A percentile compares a stretch with the other conserved stretches of the same genome.
Evolutionary conservation across 1,284 basidiomycete genomes (phyloP).

Genomic region (Rhodotorula sp.): DNA sequence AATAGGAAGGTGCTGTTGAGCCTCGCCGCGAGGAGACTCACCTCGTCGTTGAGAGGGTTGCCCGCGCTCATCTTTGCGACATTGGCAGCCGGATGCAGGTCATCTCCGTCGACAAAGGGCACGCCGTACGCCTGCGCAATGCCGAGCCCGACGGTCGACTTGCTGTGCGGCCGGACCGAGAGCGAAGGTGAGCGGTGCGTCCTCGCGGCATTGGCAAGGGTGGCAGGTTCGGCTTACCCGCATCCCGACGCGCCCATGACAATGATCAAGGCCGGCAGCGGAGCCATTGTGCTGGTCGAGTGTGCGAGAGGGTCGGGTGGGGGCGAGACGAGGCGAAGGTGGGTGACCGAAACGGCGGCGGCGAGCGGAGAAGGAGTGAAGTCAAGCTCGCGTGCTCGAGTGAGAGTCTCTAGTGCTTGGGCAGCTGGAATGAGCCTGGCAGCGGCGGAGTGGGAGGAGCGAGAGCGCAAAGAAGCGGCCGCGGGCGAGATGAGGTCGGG

Average conservation of each 20-base stretch:
- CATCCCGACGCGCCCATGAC: conserved; percentile 45
- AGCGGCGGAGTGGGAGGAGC: too few relatives aligned
- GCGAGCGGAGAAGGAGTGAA: too few relatives aligned
- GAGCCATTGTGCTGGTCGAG: conserved; percentile 10
- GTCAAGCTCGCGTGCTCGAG: too few relatives aligned
- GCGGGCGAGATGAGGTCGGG: too few relatives aligned
- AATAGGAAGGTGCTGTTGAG: neutral
- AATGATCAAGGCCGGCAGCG: conserved; percentile 37
- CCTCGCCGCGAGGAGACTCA: conserved; percentile 6
- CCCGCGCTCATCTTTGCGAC: conserved; percentile 85
- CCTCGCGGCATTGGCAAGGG: too few relatives aligned
- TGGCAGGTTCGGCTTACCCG: conserved; percentile 26
- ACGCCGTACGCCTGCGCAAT: conserved; percentile 64
- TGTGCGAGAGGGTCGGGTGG: neutral
- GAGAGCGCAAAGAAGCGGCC: too few relatives aligned
- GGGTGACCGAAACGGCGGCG: neutral
- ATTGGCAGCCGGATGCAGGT: conserved; percentile 78
- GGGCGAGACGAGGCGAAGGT: neutral
- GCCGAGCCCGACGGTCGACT: conserved; percentile 75
- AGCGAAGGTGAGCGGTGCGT: neutral
- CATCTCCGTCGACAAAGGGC: conserved; percentile 87
- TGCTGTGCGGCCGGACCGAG: conserved; percentile 55
- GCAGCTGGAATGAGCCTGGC: too few relatives aligned
- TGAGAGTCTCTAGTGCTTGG: too few relatives aligned
- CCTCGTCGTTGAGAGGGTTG: conserved; percentile 74